These are phyloP conservation scores for Sicyos edulis DNA, from an alignment of 306 rosid genomes.

Conservation along the genomic window DNA sequence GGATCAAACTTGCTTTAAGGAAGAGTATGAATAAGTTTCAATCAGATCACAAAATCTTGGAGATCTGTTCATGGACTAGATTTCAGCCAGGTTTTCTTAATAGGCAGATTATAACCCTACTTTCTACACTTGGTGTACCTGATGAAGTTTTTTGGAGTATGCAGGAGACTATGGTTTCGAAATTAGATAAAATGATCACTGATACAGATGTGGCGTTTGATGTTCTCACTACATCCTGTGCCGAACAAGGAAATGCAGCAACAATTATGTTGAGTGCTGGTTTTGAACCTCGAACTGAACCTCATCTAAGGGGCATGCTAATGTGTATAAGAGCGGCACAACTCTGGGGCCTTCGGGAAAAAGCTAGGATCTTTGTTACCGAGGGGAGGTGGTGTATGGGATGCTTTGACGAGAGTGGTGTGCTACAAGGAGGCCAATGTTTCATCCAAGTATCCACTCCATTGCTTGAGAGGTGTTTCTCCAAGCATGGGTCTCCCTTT, in stretches of 20 bases:
- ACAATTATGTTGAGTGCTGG: constrained; percentile 94
- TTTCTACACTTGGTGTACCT: constrained; percentile 48
- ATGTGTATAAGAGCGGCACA: constrained; percentile 70
- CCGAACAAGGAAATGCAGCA: constrained; percentile 74
- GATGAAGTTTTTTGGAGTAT: constrained; percentile 67
- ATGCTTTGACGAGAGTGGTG: constrained; percentile 61
- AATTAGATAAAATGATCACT: constrained; percentile 47
- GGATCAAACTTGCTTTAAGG: constrained; percentile 57
- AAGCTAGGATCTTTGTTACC: constrained; percentile 72
- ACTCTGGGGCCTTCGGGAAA: constrained; percentile 45
- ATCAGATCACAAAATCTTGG: constrained; percentile 50
- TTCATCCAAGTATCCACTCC: constrained; percentile 76
- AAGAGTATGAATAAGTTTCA: constrained; percentile 63
- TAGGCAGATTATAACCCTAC: constrained; percentile 71
- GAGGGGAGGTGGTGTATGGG: constrained; percentile 91
- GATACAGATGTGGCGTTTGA: constrained; percentile 62
- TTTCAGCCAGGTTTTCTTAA: constrained; percentile 87
- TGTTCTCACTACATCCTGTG: constrained; percentile 72
- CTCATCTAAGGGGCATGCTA: constrained; percentile 79
- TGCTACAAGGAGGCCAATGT: constrained; percentile 76
- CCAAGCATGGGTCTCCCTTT: constrained; percentile 80
- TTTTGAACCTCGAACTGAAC: constrained; percentile 71
- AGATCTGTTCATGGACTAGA: constrained; percentile 85
- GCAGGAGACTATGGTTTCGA: constrained; percentile 71
- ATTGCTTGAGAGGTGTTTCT: constrained; percentile 58